Evolutionary conservation across 331 rosid genomes (phyloP).

Genomic region (Prunus yedoensis): DNA sequence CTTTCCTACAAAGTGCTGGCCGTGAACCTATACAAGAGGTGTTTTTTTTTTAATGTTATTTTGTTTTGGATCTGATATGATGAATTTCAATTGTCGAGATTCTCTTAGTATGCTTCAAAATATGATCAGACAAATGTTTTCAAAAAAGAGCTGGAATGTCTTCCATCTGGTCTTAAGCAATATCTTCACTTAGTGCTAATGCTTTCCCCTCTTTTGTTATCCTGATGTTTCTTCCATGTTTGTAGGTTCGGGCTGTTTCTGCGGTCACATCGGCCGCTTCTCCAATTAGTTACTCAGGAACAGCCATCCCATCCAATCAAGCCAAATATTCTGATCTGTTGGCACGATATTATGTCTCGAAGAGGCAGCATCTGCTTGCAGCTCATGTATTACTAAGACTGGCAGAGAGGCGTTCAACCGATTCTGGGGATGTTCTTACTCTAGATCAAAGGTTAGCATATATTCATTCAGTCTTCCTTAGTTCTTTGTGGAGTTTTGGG

Average conservation of each 20-base stretch:
- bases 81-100: neutral
- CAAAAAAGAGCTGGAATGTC: conserved; percentile 9
- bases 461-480: conserved; percentile 3
- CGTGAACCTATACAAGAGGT: conserved; percentile 78
- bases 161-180: neutral
- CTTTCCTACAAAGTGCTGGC: conserved; percentile 86
- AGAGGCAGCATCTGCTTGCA: conserved; percentile 93
- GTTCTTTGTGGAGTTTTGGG: neutral
- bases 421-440: conserved; percentile 61
- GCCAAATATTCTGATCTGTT: conserved; percentile 81
- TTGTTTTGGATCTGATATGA: conserved; percentile 12
- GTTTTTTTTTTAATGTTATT: conserved; percentile 24
- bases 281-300: conserved; percentile 64
- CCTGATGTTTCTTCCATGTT: conserved; percentile 27
- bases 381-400: conserved; percentile 81
- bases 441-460: conserved; percentile 71
- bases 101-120: neutral
- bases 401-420: conserved; percentile 78
- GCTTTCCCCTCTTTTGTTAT: conserved; percentile 15
- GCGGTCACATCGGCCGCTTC: conserved; percentile 58
- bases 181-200: neutral
- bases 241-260: conserved; percentile 68
- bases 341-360: conserved; percentile 85
- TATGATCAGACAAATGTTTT: conserved; percentile 15
- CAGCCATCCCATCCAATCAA: conserved; percentile 57